Evolutionary conservation across 768 basidiomycete species (phyloP).

Genomic region (Macrocybe gigantea): DNA sequence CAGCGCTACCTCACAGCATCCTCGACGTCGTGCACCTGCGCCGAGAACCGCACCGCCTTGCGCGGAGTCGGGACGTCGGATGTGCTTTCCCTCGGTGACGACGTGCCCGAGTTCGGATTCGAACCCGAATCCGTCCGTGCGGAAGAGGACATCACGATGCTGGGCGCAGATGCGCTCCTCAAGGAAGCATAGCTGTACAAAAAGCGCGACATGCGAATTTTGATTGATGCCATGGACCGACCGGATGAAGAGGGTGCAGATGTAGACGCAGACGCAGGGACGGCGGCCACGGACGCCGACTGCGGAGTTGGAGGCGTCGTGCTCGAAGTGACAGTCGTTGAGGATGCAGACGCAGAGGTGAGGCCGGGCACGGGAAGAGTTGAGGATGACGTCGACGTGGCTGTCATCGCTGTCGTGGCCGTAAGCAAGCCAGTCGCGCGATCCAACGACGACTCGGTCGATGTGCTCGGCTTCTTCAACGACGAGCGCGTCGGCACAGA

Average conservation of each 20-base stretch:
- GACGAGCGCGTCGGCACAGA: constrained; percentile 39
- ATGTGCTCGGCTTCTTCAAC: constrained; percentile 47
- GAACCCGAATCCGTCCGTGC: constrained; percentile 1
- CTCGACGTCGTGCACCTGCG: constrained; percentile 28
- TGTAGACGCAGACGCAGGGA: constrained; percentile 6
- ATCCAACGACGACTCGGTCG: background rate
- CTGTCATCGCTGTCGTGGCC: too few species aligned
- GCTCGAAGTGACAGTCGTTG: constrained; percentile 42
- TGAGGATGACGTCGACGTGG: constrained; percentile 30
- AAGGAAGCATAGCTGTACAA: constrained; percentile 32
- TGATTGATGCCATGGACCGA: constrained; percentile 27
- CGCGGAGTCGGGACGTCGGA: constrained; percentile 31
- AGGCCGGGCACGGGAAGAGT: constrained; percentile 25
- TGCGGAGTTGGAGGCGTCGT: constrained; percentile 19
- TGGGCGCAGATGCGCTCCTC: constrained; percentile 32
- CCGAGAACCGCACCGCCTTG: constrained; percentile 62
- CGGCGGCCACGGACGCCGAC: constrained; percentile 9
- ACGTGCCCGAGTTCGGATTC: background rate
- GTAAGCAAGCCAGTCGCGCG: too few species aligned
- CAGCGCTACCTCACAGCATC: constrained; percentile 7
- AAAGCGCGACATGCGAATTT: constrained; percentile 47
- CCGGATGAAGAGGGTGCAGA: constrained; percentile 12
- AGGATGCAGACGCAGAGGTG: constrained; percentile 39
- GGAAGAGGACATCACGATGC: constrained; percentile 26
- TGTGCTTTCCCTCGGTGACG: constrained; percentile 34